Conservation (phyloP, 2,329 filamentous ascomycete species). For the Scedosporium minutisporum region DNA sequence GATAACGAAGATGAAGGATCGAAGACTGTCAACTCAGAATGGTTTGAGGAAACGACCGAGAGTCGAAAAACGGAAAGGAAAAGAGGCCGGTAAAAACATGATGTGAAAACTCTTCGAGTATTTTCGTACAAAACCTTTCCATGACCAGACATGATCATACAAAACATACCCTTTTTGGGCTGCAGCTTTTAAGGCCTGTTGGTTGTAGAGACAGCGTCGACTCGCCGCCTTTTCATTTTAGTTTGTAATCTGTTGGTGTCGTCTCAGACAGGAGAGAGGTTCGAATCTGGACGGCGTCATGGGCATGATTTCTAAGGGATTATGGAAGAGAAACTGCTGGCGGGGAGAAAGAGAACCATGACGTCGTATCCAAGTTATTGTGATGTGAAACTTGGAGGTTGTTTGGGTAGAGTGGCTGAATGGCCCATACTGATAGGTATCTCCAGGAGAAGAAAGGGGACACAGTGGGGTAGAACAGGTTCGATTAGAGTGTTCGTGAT, state of each 20-base stretch:
- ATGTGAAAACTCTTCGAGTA: not conserved
- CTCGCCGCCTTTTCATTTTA: not conserved
- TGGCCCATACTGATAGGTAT: too few species aligned
- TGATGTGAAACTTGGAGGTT: not conserved
- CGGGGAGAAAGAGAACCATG: not conserved
- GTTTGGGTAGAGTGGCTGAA: too few species aligned
- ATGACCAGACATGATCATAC: slow-evolving; percentile 1
- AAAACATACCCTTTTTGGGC: not conserved
- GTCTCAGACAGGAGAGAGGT: not conserved
- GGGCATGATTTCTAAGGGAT: not conserved
- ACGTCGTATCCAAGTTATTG: not conserved
- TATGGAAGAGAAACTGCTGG: not conserved
- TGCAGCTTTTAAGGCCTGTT: not conserved
- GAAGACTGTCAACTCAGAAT: not conserved
- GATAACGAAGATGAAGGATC: not conserved
- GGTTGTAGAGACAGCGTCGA: too few species aligned
- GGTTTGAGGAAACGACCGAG: not conserved
- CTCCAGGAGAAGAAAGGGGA: too few species aligned
- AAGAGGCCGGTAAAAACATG: not conserved
- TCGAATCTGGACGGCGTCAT: not conserved
- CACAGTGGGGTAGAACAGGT: too few species aligned
- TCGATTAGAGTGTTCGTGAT: too few species aligned
- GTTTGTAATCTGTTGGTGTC: not conserved
- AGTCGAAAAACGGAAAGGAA: not conserved
- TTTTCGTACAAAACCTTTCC: not conserved